Base-by-base conservation (phyloP, 2,329 filamentous ascomycete genomes). In the Phialemonium atrogriseum region DNA sequence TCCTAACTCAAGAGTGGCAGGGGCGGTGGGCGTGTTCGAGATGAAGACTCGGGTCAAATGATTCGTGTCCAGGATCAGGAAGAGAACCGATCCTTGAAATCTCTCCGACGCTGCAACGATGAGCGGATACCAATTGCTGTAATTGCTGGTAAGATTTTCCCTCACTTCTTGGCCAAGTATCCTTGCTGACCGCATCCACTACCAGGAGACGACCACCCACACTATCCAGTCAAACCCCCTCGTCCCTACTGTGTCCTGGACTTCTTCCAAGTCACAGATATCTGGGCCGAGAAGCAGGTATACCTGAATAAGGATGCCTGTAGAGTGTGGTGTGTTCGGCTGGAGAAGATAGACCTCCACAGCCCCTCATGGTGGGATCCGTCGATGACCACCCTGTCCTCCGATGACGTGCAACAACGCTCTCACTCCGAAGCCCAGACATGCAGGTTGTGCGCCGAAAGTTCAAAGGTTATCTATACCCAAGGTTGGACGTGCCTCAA, bases 231-330 rank as follows among this genome's bases (percentile, higher is more conserved):
- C 2, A 56, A 61, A 16, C 57, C 78, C 7, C 68, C 70, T 0
- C 63, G 78, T 35, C 57, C 66, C 1, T 86, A 77, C 44, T 76
- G 70, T 34, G 73, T 85, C 0, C 60, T 87, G 24, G 79, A 65
- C n/a, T 77, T 67, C 50, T 87, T 84, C 49, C 72, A 77, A 29
- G 60, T 83, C 10, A 81, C 78, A 0, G 60, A 80, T 29, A 60
- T 85, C 0, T 88, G 82, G 82, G 61, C 56, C 9, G 82, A 88
- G 43, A 67, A 63, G 37, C 39, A 55, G 1, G 50, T 18, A 59
- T 1, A 50, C 48, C 3, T 44, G 43, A 3, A 60, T 50, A 5
- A 54, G 50, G 1, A 61, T 65, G 1, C 22, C 35, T 2, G 21
- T 35, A 0, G 40, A 1, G 41, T 53, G 0, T 67, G 70, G 43